Evolutionary conservation across 805 yeast genomes (phyloP).

Genomic region (Saccharomycopsis sp.): DNA sequence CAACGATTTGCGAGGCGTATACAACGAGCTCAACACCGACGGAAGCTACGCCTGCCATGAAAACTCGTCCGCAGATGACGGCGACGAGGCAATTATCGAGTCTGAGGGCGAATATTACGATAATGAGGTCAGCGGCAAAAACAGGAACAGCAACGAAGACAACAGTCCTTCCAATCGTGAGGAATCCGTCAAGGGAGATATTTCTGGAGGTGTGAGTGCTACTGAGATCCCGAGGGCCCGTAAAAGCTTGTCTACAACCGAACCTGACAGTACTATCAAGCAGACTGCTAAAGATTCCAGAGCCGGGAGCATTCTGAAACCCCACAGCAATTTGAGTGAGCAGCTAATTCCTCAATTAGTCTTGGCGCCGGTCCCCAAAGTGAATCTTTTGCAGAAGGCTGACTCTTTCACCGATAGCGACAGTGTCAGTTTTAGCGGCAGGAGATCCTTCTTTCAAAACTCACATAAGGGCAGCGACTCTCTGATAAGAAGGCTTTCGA

Average conservation of each 20-base stretch:
- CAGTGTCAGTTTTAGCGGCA: neutral
- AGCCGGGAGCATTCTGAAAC: neutral
- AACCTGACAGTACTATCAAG: neutral
- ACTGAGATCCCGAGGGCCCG: neutral
- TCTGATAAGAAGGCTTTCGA: slow-evolving; percentile 25
- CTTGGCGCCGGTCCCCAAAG: neutral
- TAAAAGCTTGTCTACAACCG: slow-evolving; percentile 1
- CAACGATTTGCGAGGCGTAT: neutral
- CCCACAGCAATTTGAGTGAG: neutral
- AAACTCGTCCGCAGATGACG: neutral
- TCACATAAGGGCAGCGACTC: slow-evolving; percentile 22
- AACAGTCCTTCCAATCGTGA: neutral
- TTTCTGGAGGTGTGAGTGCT: neutral
- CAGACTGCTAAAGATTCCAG: neutral
- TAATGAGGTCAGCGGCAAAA: neutral
- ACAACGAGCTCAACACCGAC: neutral
- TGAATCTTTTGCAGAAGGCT: neutral
- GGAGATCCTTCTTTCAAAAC: neutral
- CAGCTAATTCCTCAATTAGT: neutral
- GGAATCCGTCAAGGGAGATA: neutral
- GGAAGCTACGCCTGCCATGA: neutral
- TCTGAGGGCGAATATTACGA: neutral
- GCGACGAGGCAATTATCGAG: neutral
- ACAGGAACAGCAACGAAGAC: neutral
- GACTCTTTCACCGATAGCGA: neutral